Evolutionary conservation across 164 flowering plant species (phyloP), one percentile per base, ranked within the genome.

Genomic region (Vitis cinerea): DNA sequence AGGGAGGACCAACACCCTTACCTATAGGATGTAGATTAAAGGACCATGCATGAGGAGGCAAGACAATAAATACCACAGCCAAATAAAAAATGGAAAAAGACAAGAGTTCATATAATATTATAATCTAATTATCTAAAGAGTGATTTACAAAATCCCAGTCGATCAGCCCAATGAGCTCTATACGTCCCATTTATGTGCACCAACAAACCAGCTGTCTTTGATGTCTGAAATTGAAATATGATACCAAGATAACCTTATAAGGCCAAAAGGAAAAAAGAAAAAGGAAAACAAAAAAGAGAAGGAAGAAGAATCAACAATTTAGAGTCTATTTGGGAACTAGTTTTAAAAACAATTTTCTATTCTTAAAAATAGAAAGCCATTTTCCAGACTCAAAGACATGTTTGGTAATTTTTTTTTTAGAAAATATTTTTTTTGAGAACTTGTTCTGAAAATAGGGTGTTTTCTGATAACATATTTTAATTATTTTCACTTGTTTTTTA

Each of bases 161-260:
- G 85, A 68, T 88, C 97, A 75, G 97, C 93, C 99, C 99, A 96
- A 67, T 88, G 90, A 77, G 95, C 90, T 87, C 97, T 83, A 70
- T 87, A 93, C 13, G 97, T 92, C 68, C 98, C 99, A 87, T 93
- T 93, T 66, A 83, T 82, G 77, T 96, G 93, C 84, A 93, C 68
- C 44, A 61, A 29, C 67, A 90, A 80, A 75, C 72, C 80, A 79
- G 82, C 83, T 3, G 83, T 70, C 65, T 64, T 61, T n/a, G 91
- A 74, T 59, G 73, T 85, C 98, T 96, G 82, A 76, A 68, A 77
- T 47, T 14, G 17, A 69, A 63, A 61, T 27, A 75, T 2, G 6
- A 37, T 0, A 3, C 44, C 4, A 37, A 37, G 44, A 37, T 37
- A 37, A 37, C 44, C 44, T 37, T 37, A 37, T 0, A 37, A 37